phyloP scores from a whole-genome alignment of 1,284 basidiomycete species.

The Agroathelia rolfsii region DNA sequence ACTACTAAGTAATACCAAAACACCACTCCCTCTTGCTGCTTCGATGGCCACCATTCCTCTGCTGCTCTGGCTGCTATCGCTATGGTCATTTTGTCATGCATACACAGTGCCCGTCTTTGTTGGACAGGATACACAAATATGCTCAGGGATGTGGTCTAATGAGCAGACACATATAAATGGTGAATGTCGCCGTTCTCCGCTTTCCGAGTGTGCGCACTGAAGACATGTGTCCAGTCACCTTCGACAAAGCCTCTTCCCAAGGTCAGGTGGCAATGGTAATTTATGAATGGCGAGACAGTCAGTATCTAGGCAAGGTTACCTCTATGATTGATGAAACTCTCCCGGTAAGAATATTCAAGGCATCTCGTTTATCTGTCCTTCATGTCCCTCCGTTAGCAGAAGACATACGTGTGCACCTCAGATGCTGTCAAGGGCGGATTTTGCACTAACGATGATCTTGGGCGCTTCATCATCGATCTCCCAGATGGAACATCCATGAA shows the following conservation, averaged over 20 bases:
- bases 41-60: slow-evolving; percentile 8
- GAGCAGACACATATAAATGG: slow-evolving; percentile 79
- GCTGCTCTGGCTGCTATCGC: slow-evolving; percentile 25
- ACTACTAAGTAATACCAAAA: too few species aligned
- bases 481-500: slow-evolving; percentile 50
- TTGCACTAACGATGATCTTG: slow-evolving; percentile 63
- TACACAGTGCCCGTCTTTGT: slow-evolving; percentile 62
- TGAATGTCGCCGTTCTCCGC: slow-evolving; percentile 25
- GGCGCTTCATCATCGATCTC: slow-evolving; percentile 76
- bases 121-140: slow-evolving; percentile 80
- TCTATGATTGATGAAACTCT: slow-evolving; percentile 45
- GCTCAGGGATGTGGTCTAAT: slow-evolving; percentile 90
- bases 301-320: slow-evolving; percentile 72
- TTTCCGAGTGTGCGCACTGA: slow-evolving; percentile 9
- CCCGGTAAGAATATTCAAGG: slow-evolving; percentile 44
- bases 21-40: slow-evolving; percentile 7
- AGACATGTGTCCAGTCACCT: slow-evolving; percentile 51
- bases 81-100: slow-evolving; percentile 27
- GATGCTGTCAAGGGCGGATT: slow-evolving; percentile 60
- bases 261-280: slow-evolving; percentile 93
- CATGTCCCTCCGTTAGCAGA: slow-evolving; percentile 40
- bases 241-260: slow-evolving; percentile 58
- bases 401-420: slow-evolving; percentile 86
- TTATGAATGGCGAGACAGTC: slow-evolving; percentile 89
- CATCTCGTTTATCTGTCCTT: slow-evolving; percentile 1